These are phyloP conservation scores for Penicillium maclennaniae DNA, from an alignment of 495 filamentous ascomycete genomes.

Conservation along the genomic window DNA sequence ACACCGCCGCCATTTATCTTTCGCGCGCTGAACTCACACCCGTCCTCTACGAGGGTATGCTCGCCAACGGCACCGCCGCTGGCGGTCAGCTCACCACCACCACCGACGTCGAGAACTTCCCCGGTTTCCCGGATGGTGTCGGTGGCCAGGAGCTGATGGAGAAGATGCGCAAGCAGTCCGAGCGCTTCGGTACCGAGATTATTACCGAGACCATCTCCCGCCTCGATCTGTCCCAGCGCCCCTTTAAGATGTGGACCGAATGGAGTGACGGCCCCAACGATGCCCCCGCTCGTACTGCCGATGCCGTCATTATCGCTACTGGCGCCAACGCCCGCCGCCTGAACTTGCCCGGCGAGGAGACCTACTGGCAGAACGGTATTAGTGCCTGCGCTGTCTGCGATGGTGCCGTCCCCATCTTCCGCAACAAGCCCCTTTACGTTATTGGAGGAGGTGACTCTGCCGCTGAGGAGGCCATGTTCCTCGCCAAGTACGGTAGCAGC, in stretches of 20 bases:
- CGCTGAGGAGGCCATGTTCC: conserved; percentile 94
- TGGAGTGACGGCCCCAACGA: conserved; percentile 67
- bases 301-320: conserved; percentile 90
- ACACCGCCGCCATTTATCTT: conserved; percentile 95
- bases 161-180: conserved; percentile 85
- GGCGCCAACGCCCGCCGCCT: conserved; percentile 86
- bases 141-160: conserved; percentile 89
- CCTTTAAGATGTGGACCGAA: conserved; percentile 90
- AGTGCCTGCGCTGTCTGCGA: conserved; percentile 97
- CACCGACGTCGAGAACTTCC: conserved; percentile 97
- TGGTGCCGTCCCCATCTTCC: conserved; percentile 94
- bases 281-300: conserved; percentile 71
- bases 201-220: conserved; percentile 86
- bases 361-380: conserved; percentile 95
- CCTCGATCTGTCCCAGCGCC: conserved; percentile 78
- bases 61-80: conserved; percentile 93
- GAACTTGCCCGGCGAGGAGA: conserved; percentile 81
- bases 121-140: conserved; percentile 86
- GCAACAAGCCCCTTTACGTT: conserved; percentile 89
- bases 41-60: conserved; percentile 94
- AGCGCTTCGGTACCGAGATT: conserved; percentile 87
- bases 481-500: conserved; percentile 94
- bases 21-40: conserved; percentile 85
- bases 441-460: conserved; percentile 97
- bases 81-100: conserved; percentile 97